These are phyloP conservation scores for Suillus discolor DNA, from an alignment of 768 basidiomycete species.

Conservation along the genomic window DNA sequence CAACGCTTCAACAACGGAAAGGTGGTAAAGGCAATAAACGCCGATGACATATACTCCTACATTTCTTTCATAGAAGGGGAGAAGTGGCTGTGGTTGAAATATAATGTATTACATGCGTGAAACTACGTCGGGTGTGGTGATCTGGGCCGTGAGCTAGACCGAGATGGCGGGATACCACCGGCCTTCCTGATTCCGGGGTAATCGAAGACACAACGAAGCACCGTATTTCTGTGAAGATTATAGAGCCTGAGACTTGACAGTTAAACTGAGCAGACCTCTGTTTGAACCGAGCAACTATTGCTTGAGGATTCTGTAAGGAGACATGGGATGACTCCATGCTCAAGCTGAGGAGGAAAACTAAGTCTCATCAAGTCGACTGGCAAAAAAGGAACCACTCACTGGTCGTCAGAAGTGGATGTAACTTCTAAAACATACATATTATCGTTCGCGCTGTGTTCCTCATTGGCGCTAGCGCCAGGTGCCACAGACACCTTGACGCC, in stretches of 20 bases:
- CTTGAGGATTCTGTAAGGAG: conserved; percentile 43
- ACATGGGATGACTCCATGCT: conserved; percentile 32
- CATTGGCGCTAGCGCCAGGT: conserved; percentile 65
- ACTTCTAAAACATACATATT: conserved; percentile 81
- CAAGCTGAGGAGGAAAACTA: conserved; percentile 11
- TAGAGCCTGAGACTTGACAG: conserved; percentile 7
- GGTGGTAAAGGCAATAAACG: conserved; percentile 40
- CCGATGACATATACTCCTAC: conserved; percentile 21
- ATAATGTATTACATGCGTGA: conserved; percentile 11
- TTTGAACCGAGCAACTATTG: conserved; percentile 64
- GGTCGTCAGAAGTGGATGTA: conserved; percentile 50
- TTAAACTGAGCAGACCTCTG: conserved; percentile 48
- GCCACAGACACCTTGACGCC: conserved; percentile 71
- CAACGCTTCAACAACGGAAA: conserved; percentile 32
- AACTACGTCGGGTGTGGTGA: conserved; percentile 9
- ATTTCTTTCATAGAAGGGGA: conserved; percentile 23
- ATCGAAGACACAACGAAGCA: conserved; percentile 58
- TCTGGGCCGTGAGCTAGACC: conserved; percentile 15
- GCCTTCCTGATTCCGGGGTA: conserved; percentile 40
- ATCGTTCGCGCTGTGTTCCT: conserved; percentile 50
- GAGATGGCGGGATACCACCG: conserved; percentile 8
- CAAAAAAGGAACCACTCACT: conserved; percentile 22
- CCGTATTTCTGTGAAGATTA: conserved; percentile 44
- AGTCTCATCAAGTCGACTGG: not conserved
- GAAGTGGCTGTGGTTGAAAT: not conserved